Evolutionary conservation across 139 green algal genomes (phyloP), one percentile per base, ranked within the genome.

Genomic region (Chlamydomonas incerta): DNA sequence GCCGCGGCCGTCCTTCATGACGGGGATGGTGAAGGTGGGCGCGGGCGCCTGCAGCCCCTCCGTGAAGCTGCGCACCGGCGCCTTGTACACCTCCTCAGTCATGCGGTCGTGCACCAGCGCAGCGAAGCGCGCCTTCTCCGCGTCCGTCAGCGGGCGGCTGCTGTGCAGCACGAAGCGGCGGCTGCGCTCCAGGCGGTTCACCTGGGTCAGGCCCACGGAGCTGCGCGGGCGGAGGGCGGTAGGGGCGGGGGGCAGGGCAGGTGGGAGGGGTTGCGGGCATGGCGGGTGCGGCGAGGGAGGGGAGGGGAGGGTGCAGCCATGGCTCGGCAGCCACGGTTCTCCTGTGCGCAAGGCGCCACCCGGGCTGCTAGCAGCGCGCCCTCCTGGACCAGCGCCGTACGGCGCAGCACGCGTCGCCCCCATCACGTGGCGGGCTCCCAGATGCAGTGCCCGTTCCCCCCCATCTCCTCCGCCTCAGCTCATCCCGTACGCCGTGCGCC

Each of bases 31-130:
- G 76, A 93, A 90, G 47, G 98, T 96, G 28, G 95, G 95, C 20
- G 89, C 93, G 23, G 75, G 75, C 23, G 75, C 74, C 74, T 83
- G 75, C 60, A 83, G 75, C 14, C 75, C 75, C 62, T 83, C 88
- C 55, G 91, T 86, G 87, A 98, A 99, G 62, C 87, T 93, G 31
- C 62, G 34, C 66, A 98, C 89, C 5, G 96, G 94, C 21, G 67
- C 26, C 23, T 80, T n/a, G 83, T 99, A 99, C 6, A 99, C 90
- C 94, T 98, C 93, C 95, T 99, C 97, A 37, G 97, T 99, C 97
- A 99, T 99, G 80, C 97, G 95, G 88, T 99, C 97, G 88, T 98
- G 97, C 84, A 99, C 95, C 80, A 96, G 83, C 8, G 89, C 84
- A 3, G 94, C 91, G 93, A 96, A 97, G 11, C 72, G 71, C 17